These are phyloP conservation scores for Debaryomyces fabryi DNA, from an alignment of 1,139 yeast genomes.

Conservation along the genomic window DNA sequence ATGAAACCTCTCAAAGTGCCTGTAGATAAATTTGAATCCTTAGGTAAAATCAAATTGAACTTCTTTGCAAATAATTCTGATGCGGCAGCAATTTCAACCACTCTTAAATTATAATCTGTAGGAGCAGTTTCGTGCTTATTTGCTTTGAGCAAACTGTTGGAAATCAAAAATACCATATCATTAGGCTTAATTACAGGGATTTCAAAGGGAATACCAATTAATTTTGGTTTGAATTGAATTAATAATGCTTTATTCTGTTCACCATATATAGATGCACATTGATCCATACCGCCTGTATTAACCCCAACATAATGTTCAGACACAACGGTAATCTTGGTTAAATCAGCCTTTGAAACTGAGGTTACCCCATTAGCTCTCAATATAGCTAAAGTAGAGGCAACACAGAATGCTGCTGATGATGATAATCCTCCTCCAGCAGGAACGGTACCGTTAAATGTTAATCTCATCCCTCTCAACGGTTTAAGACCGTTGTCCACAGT, in stretches of 20 bases:
- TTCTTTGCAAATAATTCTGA: slow-evolving; percentile 58
- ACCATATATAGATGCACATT: slow-evolving; percentile 74
- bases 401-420: slow-evolving; percentile 74
- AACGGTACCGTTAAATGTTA: slow-evolving; percentile 64
- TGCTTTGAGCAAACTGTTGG: slow-evolving; percentile 64
- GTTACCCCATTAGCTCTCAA: slow-evolving; percentile 55
- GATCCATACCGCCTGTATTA: slow-evolving; percentile 81
- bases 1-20: slow-evolving; percentile 71
- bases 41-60: slow-evolving; percentile 44
- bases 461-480: slow-evolving; percentile 49
- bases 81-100: slow-evolving; percentile 68
- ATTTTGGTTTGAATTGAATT: slow-evolving; percentile 63
- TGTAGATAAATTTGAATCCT: slow-evolving; percentile 58
- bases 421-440: slow-evolving; percentile 77
- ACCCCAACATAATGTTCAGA: slow-evolving; percentile 77
- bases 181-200: slow-evolving; percentile 52
- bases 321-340: slow-evolving; percentile 64
- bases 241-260: slow-evolving; percentile 59
- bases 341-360: slow-evolving; percentile 50
- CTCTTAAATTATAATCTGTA: slow-evolving; percentile 66
- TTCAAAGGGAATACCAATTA: slow-evolving; percentile 57
- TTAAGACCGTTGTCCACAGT: slow-evolving; percentile 18
- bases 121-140: slow-evolving; percentile 76
- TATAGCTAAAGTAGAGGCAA: slow-evolving; percentile 63
- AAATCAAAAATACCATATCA: slow-evolving; percentile 58